phyloP scores from a whole-genome alignment of 2,329 filamentous ascomycete genomes.

The Colletotrichum tropicicola region DNA sequence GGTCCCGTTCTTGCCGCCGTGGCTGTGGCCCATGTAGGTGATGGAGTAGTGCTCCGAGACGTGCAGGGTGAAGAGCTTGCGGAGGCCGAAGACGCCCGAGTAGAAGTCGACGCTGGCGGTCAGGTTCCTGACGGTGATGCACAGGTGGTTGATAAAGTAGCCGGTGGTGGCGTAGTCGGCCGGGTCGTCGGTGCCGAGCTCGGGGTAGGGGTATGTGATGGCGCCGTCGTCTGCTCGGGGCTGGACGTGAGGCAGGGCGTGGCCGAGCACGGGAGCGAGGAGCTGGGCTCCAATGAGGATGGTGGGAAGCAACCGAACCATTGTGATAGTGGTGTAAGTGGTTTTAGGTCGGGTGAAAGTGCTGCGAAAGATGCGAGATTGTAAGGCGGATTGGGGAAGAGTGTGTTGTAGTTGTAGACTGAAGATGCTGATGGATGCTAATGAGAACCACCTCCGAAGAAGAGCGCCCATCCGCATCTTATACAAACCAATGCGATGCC shows the following conservation, averaged over 20 bases:
- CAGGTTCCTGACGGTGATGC: constrained; percentile 41
- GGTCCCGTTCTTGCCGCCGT: constrained; percentile 47
- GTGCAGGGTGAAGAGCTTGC: constrained; percentile 43
- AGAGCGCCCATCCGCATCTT: too few relatives aligned
- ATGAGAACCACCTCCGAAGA: too few relatives aligned
- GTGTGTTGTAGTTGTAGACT: too few relatives aligned
- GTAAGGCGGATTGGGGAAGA: too few relatives aligned
- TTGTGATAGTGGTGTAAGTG: neutral
- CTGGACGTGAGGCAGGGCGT: neutral
- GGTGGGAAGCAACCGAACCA: neutral
- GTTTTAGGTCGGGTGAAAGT: neutral
- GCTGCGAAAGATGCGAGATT: too few relatives aligned
- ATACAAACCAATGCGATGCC: neutral
- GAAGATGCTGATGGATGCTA: too few relatives aligned
- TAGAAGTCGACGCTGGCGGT: constrained; percentile 44
- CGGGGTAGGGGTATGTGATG: constrained; percentile 1
- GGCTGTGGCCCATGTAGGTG: constrained; percentile 45
- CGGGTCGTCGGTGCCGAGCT: constrained; percentile 33
- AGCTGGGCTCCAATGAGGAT: neutral
- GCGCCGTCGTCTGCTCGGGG: neutral
- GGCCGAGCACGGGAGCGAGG: neutral
- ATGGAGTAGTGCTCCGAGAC: constrained; percentile 39
- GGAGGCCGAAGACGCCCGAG: constrained; percentile 42
- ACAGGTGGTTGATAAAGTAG: constrained; percentile 46
- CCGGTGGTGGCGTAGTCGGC: constrained; percentile 37